These are phyloP conservation scores for Penicillium carneum DNA, from an alignment of 2,329 filamentous ascomycete genomes.

Conservation along the genomic window DNA sequence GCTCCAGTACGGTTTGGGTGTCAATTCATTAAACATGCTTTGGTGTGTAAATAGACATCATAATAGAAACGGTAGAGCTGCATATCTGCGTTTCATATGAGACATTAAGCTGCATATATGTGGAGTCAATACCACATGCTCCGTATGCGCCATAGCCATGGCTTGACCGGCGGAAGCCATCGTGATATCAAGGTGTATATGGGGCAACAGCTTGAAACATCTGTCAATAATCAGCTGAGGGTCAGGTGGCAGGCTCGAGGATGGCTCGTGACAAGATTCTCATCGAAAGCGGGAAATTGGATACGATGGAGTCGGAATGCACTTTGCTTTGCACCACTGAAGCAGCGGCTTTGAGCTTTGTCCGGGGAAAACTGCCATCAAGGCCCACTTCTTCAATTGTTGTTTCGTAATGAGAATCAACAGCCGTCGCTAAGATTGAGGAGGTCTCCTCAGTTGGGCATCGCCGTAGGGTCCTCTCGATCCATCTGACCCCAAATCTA, in stretches of 20 bases:
- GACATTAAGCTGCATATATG: not conserved
- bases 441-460: not conserved
- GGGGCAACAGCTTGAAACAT: not conserved
- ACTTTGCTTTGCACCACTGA: constrained; percentile 7
- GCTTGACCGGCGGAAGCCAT: not conserved
- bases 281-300: constrained; percentile 10
- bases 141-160: not conserved
- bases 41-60: not conserved
- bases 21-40: not conserved
- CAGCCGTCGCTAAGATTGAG: not conserved
- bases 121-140: not conserved
- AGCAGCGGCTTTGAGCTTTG: constrained; percentile 1
- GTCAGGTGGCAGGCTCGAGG: not conserved
- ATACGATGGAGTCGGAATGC: constrained; percentile 15
- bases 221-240: not conserved
- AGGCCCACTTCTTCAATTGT: constrained; percentile 17
- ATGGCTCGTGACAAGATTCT: not conserved
- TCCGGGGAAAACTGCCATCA: not conserved
- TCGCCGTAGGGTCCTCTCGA: not conserved
- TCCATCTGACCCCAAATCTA: not conserved
- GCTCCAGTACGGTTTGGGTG: not conserved
- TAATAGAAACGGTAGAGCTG: not conserved
- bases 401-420: constrained; percentile 3
- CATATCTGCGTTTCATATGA: constrained; percentile 13
- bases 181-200: not conserved